A percentile compares a stretch with the other conserved stretches of the same genome.
Conservation (phyloP, 768 basidiomycete genomes). For the Suillus paluster region DNA sequence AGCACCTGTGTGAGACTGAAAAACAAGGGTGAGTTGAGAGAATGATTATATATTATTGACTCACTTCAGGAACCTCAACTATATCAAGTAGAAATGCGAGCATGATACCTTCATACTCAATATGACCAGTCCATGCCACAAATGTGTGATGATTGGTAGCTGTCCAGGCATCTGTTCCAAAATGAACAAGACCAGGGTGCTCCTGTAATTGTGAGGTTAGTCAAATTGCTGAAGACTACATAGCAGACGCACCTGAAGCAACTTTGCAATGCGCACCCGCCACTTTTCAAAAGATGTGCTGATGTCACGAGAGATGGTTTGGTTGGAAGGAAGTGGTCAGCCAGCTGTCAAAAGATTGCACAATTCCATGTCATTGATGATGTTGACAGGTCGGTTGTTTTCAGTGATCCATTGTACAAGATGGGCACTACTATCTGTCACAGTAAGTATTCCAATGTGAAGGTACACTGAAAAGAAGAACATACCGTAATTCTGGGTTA, state of each 20-base stretch:
- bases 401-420: conserved; percentile 29
- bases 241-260: conserved; percentile 15
- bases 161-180: conserved; percentile 42
- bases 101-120: conserved; percentile 25
- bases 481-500: too few relatives aligned
- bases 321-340: conserved; percentile 12
- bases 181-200: conserved; percentile 30
- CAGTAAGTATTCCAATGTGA: too few relatives aligned
- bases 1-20: too few relatives aligned
- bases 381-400: too few relatives aligned
- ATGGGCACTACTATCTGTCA: too few relatives aligned
- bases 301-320: conserved; percentile 25
- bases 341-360: conserved; percentile 13
- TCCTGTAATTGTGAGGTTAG: conserved; percentile 17
- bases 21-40: too few relatives aligned
- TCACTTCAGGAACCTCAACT: conserved; percentile 34
- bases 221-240: too few relatives aligned
- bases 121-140: conserved; percentile 32
- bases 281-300: conserved; percentile 19
- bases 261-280: conserved; percentile 16
- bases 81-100: conserved; percentile 33
- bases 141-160: conserved; percentile 38
- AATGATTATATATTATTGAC: conserved; percentile 14
- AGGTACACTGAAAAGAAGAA: too few relatives aligned
- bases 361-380: conserved; percentile 27